These are phyloP conservation scores for Neltuma alba DNA, from an alignment of 306 rosid species.

Conservation along the genomic window DNA sequence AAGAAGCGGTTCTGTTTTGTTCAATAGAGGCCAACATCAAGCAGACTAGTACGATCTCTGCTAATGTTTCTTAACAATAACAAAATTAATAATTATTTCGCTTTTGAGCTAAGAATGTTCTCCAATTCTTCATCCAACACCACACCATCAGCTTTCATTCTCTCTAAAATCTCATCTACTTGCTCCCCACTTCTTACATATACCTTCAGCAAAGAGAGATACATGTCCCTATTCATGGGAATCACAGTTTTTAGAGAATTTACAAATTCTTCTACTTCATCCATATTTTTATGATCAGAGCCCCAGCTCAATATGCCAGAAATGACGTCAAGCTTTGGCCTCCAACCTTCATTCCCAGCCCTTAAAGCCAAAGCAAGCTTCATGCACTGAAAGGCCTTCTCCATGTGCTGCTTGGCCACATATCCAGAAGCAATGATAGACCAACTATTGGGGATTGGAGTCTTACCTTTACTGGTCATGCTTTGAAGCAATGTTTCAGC, in stretches of 20 bases:
- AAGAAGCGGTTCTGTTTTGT: background rate
- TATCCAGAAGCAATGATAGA: constrained; percentile 64
- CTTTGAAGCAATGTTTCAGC: constrained; percentile 51
- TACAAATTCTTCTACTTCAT: constrained; percentile 56
- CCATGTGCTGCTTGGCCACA: constrained; percentile 61
- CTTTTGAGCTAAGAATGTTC: constrained; percentile 40
- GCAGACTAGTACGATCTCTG: background rate
- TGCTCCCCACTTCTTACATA: constrained; percentile 50
- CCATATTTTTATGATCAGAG: constrained; percentile 41
- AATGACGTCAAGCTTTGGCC: constrained; percentile 53
- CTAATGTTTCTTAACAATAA: background rate
- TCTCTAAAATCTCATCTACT: constrained; percentile 46
- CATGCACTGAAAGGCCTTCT: constrained; percentile 64
- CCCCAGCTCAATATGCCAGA: constrained; percentile 59
- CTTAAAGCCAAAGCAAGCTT: constrained; percentile 55
- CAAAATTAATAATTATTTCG: background rate
- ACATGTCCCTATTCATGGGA: constrained; percentile 56
- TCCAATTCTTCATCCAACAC: constrained; percentile 50
- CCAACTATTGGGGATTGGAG: constrained; percentile 80
- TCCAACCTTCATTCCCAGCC: constrained; percentile 58
- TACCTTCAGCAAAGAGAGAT: constrained; percentile 51
- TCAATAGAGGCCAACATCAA: constrained; percentile 6
- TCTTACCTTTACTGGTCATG: constrained; percentile 53
- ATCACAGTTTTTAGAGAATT: constrained; percentile 52
- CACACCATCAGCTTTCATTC: constrained; percentile 49